Percentiles rank a stretch among this genome's conserved stretches.
Conservation (phyloP, 2,329 filamentous ascomycete species). For the Thelonectria olida region DNA sequence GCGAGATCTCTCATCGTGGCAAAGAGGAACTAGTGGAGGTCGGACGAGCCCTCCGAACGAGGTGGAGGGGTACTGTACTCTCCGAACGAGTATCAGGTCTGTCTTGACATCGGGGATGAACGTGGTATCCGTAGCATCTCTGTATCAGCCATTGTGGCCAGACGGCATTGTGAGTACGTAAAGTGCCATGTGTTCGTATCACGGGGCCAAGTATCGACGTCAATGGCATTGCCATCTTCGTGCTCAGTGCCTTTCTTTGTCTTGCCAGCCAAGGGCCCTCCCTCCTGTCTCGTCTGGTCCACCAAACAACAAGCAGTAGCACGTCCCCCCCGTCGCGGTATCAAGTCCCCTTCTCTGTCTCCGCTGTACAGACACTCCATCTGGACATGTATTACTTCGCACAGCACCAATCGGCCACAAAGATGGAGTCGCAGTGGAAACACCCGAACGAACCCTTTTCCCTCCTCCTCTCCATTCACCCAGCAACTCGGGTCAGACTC, state of each 20-base stretch:
- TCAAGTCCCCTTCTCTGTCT: neutral
- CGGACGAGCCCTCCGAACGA: neutral
- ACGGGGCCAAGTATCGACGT: no score
- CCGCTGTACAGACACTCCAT: neutral
- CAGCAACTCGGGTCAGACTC: constrained; percentile 12
- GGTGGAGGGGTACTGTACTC: neutral
- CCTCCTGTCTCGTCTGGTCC: constrained; percentile 8
- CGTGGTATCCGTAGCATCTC: no score
- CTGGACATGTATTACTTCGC: no score
- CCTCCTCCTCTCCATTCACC: constrained; percentile 1
- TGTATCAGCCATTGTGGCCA: no score
- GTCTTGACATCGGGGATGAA: neutral
- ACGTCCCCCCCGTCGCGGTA: neutral
- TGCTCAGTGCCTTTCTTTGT: no score
- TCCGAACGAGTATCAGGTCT: constrained; percentile 10
- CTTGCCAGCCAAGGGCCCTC: neutral
- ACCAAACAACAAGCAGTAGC: neutral
- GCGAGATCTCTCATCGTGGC: constrained; percentile 20
- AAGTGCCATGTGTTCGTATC: no score
- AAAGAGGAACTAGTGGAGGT: constrained; percentile 6
- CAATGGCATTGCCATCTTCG: no score
- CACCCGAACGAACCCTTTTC: neutral
- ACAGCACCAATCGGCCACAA: no score
- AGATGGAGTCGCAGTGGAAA: no score
- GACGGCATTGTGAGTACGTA: no score